phyloP scores from a whole-genome alignment of 176 grass and related monocot species.

The Phragmites australis region DNA sequence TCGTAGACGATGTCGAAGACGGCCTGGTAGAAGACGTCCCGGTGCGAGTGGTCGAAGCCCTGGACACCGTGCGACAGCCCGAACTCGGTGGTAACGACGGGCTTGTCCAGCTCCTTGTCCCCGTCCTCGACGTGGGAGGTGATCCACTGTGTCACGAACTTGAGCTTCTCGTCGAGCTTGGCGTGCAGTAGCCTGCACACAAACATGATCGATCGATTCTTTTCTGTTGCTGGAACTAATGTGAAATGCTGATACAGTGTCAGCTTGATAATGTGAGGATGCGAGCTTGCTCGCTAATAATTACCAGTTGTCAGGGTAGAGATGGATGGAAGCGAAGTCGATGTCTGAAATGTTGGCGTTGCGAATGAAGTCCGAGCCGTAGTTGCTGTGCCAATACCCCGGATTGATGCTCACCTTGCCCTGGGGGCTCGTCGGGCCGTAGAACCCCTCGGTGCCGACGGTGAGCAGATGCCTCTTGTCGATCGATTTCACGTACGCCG shows the following conservation, averaged over 20 bases:
- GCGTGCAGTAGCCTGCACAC: slow-evolving; percentile 54
- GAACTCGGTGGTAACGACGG: slow-evolving; percentile 85
- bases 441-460: slow-evolving; percentile 89
- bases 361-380: slow-evolving; percentile 81
- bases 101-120: slow-evolving; percentile 71
- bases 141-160: slow-evolving; percentile 69
- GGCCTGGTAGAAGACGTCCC: slow-evolving; percentile 66
- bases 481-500: slow-evolving; percentile 68
- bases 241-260: background rate
- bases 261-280: background rate
- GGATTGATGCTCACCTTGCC: slow-evolving; percentile 72
- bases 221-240: background rate
- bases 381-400: slow-evolving; percentile 64
- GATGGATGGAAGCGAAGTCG: slow-evolving; percentile 89
- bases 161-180: slow-evolving; percentile 65
- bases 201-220: background rate
- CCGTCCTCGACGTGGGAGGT: slow-evolving; percentile 83
- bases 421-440: slow-evolving; percentile 54
- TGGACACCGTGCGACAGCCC: slow-evolving; percentile 58
- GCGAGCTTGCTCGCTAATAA: background rate
- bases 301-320: slow-evolving; percentile 94
- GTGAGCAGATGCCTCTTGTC: slow-evolving; percentile 83
- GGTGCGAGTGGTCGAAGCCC: slow-evolving; percentile 68
- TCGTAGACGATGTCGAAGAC: slow-evolving; percentile 67
- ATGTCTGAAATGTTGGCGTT: slow-evolving; percentile 70